phyloP scores from a whole-genome alignment of 75 land plant genomes.

The Cunninghamia lanceolata region DNA sequence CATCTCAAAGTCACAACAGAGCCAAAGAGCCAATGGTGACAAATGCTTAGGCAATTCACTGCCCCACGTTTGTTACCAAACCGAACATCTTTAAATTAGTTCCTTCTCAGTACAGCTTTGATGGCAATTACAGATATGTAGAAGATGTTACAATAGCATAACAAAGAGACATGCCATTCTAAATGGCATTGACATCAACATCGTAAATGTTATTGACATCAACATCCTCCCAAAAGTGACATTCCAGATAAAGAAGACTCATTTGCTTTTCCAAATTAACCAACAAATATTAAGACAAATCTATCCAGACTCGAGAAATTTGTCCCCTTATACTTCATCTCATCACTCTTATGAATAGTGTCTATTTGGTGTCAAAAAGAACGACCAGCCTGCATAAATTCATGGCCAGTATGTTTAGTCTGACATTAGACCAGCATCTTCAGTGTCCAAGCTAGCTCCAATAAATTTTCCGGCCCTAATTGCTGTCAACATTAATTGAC shows the following conservation, averaged over 20 bases:
- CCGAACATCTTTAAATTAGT: neutral
- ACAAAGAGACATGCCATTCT: neutral
- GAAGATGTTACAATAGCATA: neutral
- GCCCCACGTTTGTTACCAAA: neutral
- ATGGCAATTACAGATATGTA: neutral
- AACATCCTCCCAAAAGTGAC: neutral
- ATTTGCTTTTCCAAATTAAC: neutral
- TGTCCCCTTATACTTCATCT: neutral
- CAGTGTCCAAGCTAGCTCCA: slow-evolving; percentile 16
- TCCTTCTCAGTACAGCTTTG: neutral
- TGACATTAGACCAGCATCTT: slow-evolving; percentile 13
- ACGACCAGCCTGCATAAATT: neutral
- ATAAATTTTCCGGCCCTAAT: slow-evolving; percentile 53
- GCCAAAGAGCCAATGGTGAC: neutral
- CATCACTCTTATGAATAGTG: neutral
- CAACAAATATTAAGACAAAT: neutral
- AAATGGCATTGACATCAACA: neutral
- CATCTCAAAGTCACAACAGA: neutral
- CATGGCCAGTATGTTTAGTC: neutral
- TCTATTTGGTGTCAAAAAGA: neutral
- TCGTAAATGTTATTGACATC: no score
- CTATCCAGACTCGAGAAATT: neutral
- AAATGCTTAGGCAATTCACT: neutral
- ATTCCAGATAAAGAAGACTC: neutral
- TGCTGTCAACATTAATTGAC: slow-evolving; percentile 90